Percentiles rank a stretch among this genome's conserved stretches.
These are phyloP conservation scores for Carex parvula DNA, from an alignment of 176 grass and related monocot species.

Conservation along the genomic window DNA sequence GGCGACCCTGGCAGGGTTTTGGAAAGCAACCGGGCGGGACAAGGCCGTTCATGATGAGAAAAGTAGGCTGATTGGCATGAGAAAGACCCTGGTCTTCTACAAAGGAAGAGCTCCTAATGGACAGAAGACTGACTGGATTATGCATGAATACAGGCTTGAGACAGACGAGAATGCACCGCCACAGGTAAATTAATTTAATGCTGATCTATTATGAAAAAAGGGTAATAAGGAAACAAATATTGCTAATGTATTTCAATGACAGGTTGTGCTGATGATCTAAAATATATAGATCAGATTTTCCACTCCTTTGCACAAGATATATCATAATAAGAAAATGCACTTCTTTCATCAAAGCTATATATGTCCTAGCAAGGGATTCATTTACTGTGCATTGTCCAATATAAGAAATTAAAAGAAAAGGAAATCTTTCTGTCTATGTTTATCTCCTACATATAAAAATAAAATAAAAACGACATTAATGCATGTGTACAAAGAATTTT, in stretches of 20 bases:
- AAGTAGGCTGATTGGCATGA: slow-evolving; percentile 49
- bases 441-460: background rate
- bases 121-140: slow-evolving; percentile 55
- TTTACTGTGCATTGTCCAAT: background rate
- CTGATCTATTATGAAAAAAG: too few species aligned
- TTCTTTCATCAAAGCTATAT: background rate
- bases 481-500: background rate
- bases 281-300: background rate
- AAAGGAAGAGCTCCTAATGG: slow-evolving; percentile 57
- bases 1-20: slow-evolving; percentile 47
- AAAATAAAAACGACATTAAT: background rate
- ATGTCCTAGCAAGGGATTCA: background rate
- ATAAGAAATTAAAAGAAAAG: background rate
- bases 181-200: slow-evolving; percentile 27
- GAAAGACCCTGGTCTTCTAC: slow-evolving; percentile 53
- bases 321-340: background rate
- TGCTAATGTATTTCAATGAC: background rate
- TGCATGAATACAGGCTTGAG: slow-evolving; percentile 52
- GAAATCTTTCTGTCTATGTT: background rate
- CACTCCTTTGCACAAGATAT: background rate
- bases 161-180: slow-evolving; percentile 50
- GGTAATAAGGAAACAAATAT: too few species aligned
- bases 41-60: slow-evolving; percentile 52
- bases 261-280: background rate
- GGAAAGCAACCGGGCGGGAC: slow-evolving; percentile 51